Conservation (phyloP, 139 green algal species). For the Closterium sp. region DNA sequence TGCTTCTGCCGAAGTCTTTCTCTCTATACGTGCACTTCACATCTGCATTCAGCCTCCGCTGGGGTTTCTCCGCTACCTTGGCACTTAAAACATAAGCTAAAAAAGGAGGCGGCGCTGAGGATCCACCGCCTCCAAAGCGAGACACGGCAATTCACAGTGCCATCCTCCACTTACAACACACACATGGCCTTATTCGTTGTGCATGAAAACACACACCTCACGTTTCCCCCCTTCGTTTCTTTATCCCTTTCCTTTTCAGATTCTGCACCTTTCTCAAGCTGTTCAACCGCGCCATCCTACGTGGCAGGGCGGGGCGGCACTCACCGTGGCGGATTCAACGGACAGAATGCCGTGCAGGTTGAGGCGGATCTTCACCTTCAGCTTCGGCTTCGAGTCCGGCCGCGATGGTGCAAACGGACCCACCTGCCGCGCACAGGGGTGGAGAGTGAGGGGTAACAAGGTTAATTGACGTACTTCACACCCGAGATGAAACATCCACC, state of each 20-base stretch:
- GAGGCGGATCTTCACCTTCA: slow-evolving; percentile 82
- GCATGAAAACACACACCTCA: not conserved
- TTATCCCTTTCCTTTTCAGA: not conserved
- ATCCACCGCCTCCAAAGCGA: too few species aligned
- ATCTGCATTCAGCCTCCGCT: too few species aligned
- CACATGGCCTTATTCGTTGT: too few species aligned
- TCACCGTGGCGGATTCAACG: slow-evolving; percentile 71
- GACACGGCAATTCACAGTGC: too few species aligned
- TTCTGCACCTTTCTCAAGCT: not conserved
- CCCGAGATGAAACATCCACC: too few species aligned
- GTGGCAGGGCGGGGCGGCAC: not conserved
- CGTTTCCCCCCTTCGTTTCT: not conserved
- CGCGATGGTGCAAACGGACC: slow-evolving; percentile 39
- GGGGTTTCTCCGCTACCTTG: too few species aligned
- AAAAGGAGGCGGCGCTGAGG: not conserved
- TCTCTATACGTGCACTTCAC: too few species aligned
- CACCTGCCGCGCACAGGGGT: slow-evolving; percentile 34
- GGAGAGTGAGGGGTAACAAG: not conserved
- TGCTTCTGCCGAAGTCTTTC: too few species aligned
- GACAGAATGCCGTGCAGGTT: slow-evolving; percentile 86
- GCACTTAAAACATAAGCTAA: not conserved
- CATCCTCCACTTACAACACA: too few species aligned
- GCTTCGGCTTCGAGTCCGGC: slow-evolving; percentile 72
- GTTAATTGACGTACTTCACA: too few species aligned
- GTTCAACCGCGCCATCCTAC: too few species aligned